Base-by-base conservation (phyloP, 78 protist genomes). In the Dictyostelium firmibasis region DNA sequence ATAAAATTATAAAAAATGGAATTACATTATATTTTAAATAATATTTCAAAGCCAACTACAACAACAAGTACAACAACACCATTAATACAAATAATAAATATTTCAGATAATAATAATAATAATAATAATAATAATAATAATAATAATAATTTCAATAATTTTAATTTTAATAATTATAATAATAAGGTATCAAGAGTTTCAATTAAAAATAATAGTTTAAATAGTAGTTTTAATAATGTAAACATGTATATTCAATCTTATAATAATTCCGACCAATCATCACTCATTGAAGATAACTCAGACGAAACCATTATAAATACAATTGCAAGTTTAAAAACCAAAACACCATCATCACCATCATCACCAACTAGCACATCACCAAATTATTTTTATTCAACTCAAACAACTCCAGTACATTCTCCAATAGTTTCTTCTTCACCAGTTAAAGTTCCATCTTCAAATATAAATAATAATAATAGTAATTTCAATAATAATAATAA, bases 271-370 rank as follows among this genome's bases (percentile, higher is more conserved):
- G 72, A 62, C 14, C 72, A 62, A 62, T 62, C 72, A 9, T 62
- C 72, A 25, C 29, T 62, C 3, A 25, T 62, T n/a, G 72, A 62
- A 62, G 72, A 62, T n/a, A 25, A 11, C 6, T 62, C 72, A 23
- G 72, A 62, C n/a, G 79, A 72, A 72, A 72, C 79, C 10, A 72
- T 76, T 76, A 76, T 76, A 38, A 76, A 76, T 76, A 38, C 82
- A 23, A 76, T 76, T 38, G 44, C 82, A 13, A 76, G 82, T 23
- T 76, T 76, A 76, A 76, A 76, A 76, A 35, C 36, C 5, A 76
- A 69, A 69, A 25, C 18, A 14, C 77, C 77, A 31, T 29, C 77
- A 69, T 29, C 31, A 27, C 36, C 16, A 69, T 27, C 76, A 69
- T 13, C 41, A 6, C 20, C 38, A 69, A 69, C 77, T 4, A 75